Evolutionary conservation across 192 early-diverging fungal species (phyloP).

Genomic region (Linnemannia schmuckeri): DNA sequence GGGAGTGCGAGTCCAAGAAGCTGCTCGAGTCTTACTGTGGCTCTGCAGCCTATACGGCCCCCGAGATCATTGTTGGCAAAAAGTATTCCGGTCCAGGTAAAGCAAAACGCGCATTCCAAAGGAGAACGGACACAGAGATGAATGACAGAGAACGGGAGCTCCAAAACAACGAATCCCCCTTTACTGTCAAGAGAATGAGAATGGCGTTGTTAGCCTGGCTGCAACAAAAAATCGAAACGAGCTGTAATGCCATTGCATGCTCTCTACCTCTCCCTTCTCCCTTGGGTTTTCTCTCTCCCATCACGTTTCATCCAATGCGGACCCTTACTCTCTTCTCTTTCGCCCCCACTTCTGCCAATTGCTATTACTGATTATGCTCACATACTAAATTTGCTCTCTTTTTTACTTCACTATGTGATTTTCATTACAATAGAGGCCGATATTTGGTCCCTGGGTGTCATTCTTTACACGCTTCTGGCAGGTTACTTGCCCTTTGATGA

Average conservation of each 20-base stretch:
- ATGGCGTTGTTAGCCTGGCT: background rate
- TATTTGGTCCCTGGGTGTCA: slow-evolving; percentile 96
- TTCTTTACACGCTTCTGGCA: slow-evolving; percentile 89
- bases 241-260: background rate
- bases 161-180: background rate
- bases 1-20: slow-evolving; percentile 68
- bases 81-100: slow-evolving; percentile 84
- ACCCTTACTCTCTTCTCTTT: background rate
- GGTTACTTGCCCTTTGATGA: slow-evolving; percentile 88
- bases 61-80: slow-evolving; percentile 82
- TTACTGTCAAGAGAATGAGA: slow-evolving; percentile 1
- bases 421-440: slow-evolving; percentile 74
- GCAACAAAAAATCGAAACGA: background rate
- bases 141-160: background rate
- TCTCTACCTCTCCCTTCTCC: background rate
- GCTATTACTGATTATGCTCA: slow-evolving; percentile 1
- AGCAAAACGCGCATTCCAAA: background rate
- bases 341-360: background rate
- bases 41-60: slow-evolving; percentile 82
- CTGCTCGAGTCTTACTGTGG: slow-evolving; percentile 76
- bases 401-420: slow-evolving; percentile 16
- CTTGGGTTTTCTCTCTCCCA: background rate
- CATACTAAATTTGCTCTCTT: background rate
- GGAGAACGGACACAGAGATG: background rate
- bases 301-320: background rate